These are phyloP conservation scores for Amaranthus palmeri DNA, from an alignment of 148 eudicot species.

Conservation along the genomic window DNA sequence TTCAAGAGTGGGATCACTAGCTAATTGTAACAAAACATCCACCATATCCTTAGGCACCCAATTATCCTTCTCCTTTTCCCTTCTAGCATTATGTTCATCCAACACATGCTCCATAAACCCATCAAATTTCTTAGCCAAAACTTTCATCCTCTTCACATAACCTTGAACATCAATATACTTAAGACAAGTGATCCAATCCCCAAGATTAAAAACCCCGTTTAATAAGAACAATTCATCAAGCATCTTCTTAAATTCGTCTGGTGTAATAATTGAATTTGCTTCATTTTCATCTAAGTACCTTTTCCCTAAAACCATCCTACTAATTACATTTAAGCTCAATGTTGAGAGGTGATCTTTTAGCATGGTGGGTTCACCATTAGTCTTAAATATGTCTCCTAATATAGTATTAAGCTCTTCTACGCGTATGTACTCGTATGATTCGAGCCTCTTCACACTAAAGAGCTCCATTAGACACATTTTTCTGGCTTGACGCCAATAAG, in stretches of 20 bases:
- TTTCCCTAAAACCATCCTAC: constrained; percentile 83
- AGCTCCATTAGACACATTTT: constrained; percentile 80
- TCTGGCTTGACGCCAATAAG: constrained; percentile 91
- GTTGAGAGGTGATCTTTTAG: constrained; percentile 60
- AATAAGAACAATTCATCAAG: constrained; percentile 77
- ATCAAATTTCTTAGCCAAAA: constrained; percentile 70
- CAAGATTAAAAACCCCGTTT: constrained; percentile 81
- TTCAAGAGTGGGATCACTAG: constrained; percentile 68
- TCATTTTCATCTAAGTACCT: constrained; percentile 38
- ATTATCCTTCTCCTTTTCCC: constrained; percentile 17
- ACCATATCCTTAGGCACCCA: constrained; percentile 72
- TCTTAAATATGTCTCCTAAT: constrained; percentile 21
- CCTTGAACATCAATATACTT: constrained; percentile 81
- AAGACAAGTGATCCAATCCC: constrained; percentile 73
- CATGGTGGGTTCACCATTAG: constrained; percentile 20
- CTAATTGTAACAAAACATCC: constrained; percentile 68
- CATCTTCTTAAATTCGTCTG: constrained; percentile 80
- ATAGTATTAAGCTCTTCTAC: constrained; percentile 53
- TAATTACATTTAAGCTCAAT: constrained; percentile 72
- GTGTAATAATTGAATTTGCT: constrained; percentile 34
- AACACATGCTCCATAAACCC: constrained; percentile 76
- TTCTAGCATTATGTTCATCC: constrained; percentile 64
- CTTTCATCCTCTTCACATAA: constrained; percentile 89
- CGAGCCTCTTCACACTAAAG: constrained; percentile 62
- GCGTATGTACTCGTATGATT: constrained; percentile 76